A percentile compares a stretch with the other conserved stretches of the same genome.
Conservation (phyloP, 2,329 filamentous ascomycete genomes). For the Cladophialophora carrionii region DNA sequence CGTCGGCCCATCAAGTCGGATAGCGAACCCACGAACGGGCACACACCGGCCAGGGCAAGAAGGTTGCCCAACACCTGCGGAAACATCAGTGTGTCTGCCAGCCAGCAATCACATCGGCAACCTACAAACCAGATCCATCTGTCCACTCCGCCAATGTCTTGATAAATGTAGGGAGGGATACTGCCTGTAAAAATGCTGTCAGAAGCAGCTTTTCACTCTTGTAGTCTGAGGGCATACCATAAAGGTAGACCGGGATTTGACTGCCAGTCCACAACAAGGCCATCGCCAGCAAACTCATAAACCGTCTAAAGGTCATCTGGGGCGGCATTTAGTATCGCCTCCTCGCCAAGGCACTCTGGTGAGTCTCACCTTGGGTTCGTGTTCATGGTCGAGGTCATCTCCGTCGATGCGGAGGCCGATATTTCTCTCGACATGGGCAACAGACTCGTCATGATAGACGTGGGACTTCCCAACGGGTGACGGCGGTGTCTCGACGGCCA, state of each 20-base stretch:
- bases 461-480: conserved; percentile 14
- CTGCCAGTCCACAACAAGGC: conserved; percentile 65
- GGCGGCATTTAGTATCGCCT: background rate
- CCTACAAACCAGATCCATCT: conserved; percentile 62
- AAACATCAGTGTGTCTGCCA: background rate
- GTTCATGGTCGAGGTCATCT: conserved; percentile 29
- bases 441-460: conserved; percentile 17
- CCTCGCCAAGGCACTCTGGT: too few relatives aligned
- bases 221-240: conserved; percentile 42
- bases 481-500: conserved; percentile 2
- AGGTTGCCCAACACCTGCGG: conserved; percentile 52
- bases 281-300: conserved; percentile 61
- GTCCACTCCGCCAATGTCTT: conserved; percentile 63
- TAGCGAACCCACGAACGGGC: conserved; percentile 67
- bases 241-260: conserved; percentile 62
- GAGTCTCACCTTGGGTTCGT: conserved; percentile 24
- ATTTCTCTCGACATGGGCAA: conserved; percentile 16
- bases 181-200: conserved; percentile 35
- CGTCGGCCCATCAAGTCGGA: conserved; percentile 67
- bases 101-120: background rate
- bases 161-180: conserved; percentile 60
- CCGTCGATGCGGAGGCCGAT: conserved; percentile 28
- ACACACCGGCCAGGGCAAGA: conserved; percentile 60
- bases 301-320: conserved; percentile 33
- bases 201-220: background rate